Conservation (phyloP, 371 early-diverging fungal genomes). For the Saksenaea vasiformis region DNA sequence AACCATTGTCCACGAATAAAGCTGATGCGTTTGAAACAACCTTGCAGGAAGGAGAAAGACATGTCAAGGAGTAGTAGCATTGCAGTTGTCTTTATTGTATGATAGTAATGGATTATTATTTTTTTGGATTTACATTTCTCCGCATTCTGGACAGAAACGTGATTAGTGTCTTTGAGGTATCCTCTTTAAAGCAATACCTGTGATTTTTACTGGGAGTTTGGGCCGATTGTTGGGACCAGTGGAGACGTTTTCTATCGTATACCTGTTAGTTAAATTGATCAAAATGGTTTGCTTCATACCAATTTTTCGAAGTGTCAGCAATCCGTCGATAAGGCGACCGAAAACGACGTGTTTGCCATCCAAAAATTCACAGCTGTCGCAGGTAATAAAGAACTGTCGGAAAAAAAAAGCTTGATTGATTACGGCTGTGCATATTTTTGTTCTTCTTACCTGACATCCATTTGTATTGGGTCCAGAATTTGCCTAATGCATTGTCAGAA, state of each 20-base stretch:
- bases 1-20: too few species aligned
- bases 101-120: too few species aligned
- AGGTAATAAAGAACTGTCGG: constrained; percentile 95
- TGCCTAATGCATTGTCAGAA: constrained; percentile 50
- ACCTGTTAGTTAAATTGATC: not conserved
- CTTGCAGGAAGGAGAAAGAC: too few species aligned
- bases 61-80: too few species aligned
- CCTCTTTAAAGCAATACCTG: constrained; percentile 44
- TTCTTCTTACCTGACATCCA: constrained; percentile 75
- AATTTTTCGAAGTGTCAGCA: constrained; percentile 87
- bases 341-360: constrained; percentile 94
- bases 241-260: constrained; percentile 74
- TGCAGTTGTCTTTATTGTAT: too few species aligned
- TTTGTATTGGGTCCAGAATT: constrained; percentile 95
- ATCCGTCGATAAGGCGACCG: constrained; percentile 88
- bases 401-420: constrained; percentile 1
- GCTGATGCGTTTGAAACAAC: too few species aligned
- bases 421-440: not conserved
- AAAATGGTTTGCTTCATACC: constrained; percentile 23
- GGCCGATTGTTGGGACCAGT: constrained; percentile 91
- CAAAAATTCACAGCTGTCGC: constrained; percentile 83
- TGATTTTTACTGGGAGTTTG: constrained; percentile 85
- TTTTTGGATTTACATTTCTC: constrained; percentile 42
- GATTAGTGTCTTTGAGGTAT: constrained; percentile 31
- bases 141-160: constrained; percentile 28